Evolutionary conservation across 257 asterid genomes (phyloP).

Genomic region (Plectranthus barbatus): DNA sequence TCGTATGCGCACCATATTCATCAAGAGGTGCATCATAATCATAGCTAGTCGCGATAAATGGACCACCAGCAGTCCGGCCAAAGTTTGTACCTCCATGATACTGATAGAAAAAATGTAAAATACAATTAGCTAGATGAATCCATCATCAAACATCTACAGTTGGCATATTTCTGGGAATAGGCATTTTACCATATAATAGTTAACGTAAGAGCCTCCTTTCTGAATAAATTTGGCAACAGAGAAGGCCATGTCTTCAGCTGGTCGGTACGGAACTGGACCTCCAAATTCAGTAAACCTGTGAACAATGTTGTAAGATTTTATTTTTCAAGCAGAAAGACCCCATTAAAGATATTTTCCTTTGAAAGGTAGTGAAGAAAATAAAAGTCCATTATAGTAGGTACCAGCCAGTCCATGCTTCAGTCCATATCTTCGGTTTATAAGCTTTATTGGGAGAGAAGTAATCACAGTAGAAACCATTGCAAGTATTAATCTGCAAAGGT

Average conservation of each 20-base stretch:
- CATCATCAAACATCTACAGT: background rate
- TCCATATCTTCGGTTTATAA: constrained; percentile 94
- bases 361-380: background rate
- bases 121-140: constrained; percentile 11
- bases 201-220: constrained; percentile 79
- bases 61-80: constrained; percentile 83
- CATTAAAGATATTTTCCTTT: background rate
- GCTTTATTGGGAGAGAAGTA: constrained; percentile 87
- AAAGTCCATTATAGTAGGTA: constrained; percentile 9
- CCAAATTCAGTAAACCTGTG: constrained; percentile 93
- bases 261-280: constrained; percentile 91
- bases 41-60: constrained; percentile 71
- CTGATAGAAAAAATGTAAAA: constrained; percentile 17
- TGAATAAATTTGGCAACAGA: constrained; percentile 89
- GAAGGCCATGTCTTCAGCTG: constrained; percentile 93
- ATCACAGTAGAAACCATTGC: constrained; percentile 96
- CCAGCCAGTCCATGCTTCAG: constrained; percentile 99
- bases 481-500: constrained; percentile 76
- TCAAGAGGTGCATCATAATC: constrained; percentile 84
- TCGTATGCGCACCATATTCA: constrained; percentile 47
- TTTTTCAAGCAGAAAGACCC: background rate
- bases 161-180: background rate
- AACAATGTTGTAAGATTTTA: background rate
- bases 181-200: constrained; percentile 78
- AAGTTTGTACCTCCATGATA: constrained; percentile 80